Evolutionary conservation across 768 basidiomycete genomes (phyloP), one percentile per base, ranked within the genome.

Genomic region (Boletus vermiculosoides): DNA sequence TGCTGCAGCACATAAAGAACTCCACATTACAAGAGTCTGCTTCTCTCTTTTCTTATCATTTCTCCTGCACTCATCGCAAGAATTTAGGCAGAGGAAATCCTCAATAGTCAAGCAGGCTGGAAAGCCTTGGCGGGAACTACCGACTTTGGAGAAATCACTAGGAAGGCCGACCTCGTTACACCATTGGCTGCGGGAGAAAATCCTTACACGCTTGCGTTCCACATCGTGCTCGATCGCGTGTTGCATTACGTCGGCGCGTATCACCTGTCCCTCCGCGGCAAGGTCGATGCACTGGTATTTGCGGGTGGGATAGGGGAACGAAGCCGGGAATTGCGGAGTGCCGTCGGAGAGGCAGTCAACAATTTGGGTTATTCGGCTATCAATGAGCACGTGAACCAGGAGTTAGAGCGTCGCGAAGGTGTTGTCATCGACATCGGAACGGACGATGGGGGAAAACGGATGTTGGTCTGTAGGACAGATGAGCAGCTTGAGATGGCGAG

Each of bases 291-390:
- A 2, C 65, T 95, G 41, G 89, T 94, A 13, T 94, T 95, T 68
- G 80, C 90, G 0, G 93, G 94, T 4, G 93, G 93, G 0, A 92
- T 97, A 51, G 94, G 94, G 0, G 94, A 97, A 72, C 79, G 78
- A 61, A 83, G 85, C 57, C 75, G 72, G 18, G 78, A 82, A 61
- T 71, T 98, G 52, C 74, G 94, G 41, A 67, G 73, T 40, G 81
- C 82, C 20, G 76, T 95, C 18, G 78, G 78, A 4, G 69, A 77
- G 36, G 76, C 79, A 34, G 73, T 87, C 16, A 62, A 51, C 18
- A 88, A 83, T 73, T 68, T 94, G 44, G 92, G 91, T 2, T 86
- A 85, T 56, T 72, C 76, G 28, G 55, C 58, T 0, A 71, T 90
- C 12, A 80, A 85, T 49, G 64, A 66, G 7, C 66, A 57, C 54